Percentiles rank a stretch among this genome's conserved stretches.
Evolutionary conservation across 2,329 filamentous ascomycete species (phyloP).

Genomic region (Penicillium sp.): DNA sequence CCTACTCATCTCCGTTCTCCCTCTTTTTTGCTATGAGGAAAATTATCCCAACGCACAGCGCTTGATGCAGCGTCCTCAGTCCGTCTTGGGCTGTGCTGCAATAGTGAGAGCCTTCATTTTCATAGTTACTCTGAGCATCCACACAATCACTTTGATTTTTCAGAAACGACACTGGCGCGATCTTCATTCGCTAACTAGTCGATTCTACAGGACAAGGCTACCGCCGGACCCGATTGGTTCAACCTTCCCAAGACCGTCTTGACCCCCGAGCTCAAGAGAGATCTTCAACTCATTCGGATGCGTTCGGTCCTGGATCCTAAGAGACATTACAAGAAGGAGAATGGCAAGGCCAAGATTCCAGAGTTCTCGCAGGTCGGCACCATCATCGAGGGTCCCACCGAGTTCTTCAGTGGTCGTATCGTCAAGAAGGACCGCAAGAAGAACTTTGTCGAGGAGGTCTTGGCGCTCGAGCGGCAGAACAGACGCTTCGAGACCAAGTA

Average conservation of each 20-base stretch:
- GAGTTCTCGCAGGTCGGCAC: slow-evolving; percentile 88
- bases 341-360: slow-evolving; percentile 69
- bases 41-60: slow-evolving; percentile 65
- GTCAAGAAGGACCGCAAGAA: slow-evolving; percentile 85
- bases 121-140: slow-evolving; percentile 73
- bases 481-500: slow-evolving; percentile 86
- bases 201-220: slow-evolving; percentile 57
- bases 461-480: slow-evolving; percentile 67
- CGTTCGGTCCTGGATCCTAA: slow-evolving; percentile 87
- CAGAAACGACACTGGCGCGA: slow-evolving; percentile 15
- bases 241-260: slow-evolving; percentile 81
- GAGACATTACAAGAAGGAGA: slow-evolving; percentile 86
- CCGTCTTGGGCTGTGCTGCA: slow-evolving; percentile 80
- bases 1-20: slow-evolving; percentile 7
- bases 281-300: slow-evolving; percentile 88
- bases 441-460: slow-evolving; percentile 82
- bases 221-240: slow-evolving; percentile 83
- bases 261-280: slow-evolving; percentile 82
- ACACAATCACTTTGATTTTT: slow-evolving; percentile 17
- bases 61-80: slow-evolving; percentile 73
- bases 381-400: slow-evolving; percentile 83
- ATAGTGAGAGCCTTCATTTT: slow-evolving; percentile 67
- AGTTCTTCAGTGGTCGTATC: slow-evolving; percentile 80
- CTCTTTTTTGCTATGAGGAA: slow-evolving; percentile 69
- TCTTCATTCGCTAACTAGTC: slow-evolving; percentile 31